phyloP scores from a whole-genome alignment of 2,329 filamentous ascomycete genomes.

The Trichophaea hybrida region DNA sequence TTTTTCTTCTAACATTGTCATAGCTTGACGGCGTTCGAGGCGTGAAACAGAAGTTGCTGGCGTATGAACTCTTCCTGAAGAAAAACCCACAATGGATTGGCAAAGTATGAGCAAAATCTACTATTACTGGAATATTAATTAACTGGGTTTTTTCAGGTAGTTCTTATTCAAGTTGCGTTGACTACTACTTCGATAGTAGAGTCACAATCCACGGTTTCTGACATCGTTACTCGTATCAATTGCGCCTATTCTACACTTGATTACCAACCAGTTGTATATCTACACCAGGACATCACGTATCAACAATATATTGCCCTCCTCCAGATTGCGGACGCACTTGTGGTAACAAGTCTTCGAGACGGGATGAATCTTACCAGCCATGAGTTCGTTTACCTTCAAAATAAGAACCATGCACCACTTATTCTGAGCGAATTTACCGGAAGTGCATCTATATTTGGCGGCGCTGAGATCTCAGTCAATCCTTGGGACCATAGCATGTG shows the following conservation, averaged over 20 bases:
- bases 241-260: slow-evolving; percentile 79
- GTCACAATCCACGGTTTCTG: slow-evolving; percentile 72
- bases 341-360: slow-evolving; percentile 89
- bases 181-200: slow-evolving; percentile 80
- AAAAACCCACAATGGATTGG: slow-evolving; percentile 83
- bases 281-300: slow-evolving; percentile 90
- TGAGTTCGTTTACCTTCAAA: slow-evolving; percentile 86
- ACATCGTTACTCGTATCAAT: slow-evolving; percentile 91
- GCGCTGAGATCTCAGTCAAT: slow-evolving; percentile 72
- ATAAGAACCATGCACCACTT: slow-evolving; percentile 77
- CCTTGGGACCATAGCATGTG: slow-evolving; percentile 90
- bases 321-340: slow-evolving; percentile 75
- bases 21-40: slow-evolving; percentile 73
- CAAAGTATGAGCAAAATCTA: slow-evolving; percentile 34
- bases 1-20: neutral
- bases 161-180: slow-evolving; percentile 85
- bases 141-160: slow-evolving; percentile 39
- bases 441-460: slow-evolving; percentile 69
- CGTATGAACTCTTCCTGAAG: slow-evolving; percentile 87
- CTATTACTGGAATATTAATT: neutral
- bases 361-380: slow-evolving; percentile 96
- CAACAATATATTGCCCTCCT: slow-evolving; percentile 84
- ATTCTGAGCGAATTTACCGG: slow-evolving; percentile 94
- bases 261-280: slow-evolving; percentile 82
- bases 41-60: slow-evolving; percentile 81